These are phyloP conservation scores for Solanum etuberosum DNA, from an alignment of 257 asterid genomes.

Conservation along the genomic window DNA sequence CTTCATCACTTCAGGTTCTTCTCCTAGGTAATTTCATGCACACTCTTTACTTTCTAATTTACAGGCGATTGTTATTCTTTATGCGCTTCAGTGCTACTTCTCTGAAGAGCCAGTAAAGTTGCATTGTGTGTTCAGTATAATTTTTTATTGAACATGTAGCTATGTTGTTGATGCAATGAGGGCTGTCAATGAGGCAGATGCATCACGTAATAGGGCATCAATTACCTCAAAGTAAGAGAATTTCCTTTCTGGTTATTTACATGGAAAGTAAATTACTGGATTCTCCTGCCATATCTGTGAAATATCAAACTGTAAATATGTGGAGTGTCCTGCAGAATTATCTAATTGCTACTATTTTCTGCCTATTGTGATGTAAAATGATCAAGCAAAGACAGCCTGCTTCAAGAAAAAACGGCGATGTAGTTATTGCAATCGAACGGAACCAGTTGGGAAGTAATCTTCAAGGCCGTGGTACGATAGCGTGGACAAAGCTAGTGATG, in stretches of 20 bases:
- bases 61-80: not conserved
- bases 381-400: constrained; percentile 97
- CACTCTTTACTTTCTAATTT: not conserved
- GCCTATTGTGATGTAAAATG: constrained; percentile 39
- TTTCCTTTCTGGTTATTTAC: constrained; percentile 10
- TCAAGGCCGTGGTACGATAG: constrained; percentile 40
- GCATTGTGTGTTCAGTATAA: not conserved
- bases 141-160: constrained; percentile 26
- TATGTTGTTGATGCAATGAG: constrained; percentile 76
- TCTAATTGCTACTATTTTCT: constrained; percentile 31
- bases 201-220: constrained; percentile 43
- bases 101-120: not conserved
- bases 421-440: constrained; percentile 48
- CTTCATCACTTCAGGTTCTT: constrained; percentile 69
- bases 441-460: constrained; percentile 34
- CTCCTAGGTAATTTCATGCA: constrained; percentile 69
- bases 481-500: constrained; percentile 92
- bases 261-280: not conserved
- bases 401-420: constrained; percentile 80
- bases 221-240: constrained; percentile 62
- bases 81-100: constrained; percentile 6
- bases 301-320: not conserved
- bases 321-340: not conserved
- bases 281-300: not conserved
- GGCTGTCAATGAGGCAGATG: constrained; percentile 61